Conservation (phyloP, 495 filamentous ascomycete species). For the Podospora appendiculata region DNA sequence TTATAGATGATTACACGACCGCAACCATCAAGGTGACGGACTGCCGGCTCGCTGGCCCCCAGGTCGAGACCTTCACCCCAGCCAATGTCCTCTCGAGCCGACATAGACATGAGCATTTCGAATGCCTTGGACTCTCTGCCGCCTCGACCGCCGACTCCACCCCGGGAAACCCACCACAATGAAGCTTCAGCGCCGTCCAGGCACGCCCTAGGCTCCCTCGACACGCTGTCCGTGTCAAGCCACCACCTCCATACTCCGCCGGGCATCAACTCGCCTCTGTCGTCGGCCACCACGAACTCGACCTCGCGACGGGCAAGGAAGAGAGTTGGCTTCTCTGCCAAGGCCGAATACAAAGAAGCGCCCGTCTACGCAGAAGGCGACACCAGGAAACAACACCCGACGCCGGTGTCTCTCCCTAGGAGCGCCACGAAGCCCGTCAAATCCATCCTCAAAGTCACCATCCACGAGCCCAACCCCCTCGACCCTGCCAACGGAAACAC, state of each 20-base stretch:
- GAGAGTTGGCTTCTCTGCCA: constrained; percentile 67
- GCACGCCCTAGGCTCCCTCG: constrained; percentile 19
- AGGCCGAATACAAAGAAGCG: constrained; percentile 62
- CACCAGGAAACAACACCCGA: constrained; percentile 24
- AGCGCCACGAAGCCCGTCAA: constrained; percentile 63
- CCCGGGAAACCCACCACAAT: constrained; percentile 39
- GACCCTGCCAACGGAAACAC: constrained; percentile 27
- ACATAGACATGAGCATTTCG: constrained; percentile 17
- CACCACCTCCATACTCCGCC: constrained; percentile 41
- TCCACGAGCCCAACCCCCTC: constrained; percentile 35
- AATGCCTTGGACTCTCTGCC: constrained; percentile 35
- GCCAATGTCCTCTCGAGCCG: constrained; percentile 41
- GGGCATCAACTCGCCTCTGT: constrained; percentile 32
- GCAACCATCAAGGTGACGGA: constrained; percentile 9
- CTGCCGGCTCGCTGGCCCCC: background rate
- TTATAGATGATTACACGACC: constrained; percentile 1
- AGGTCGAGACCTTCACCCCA: constrained; percentile 1
- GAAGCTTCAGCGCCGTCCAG: constrained; percentile 16
- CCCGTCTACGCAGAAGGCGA: constrained; percentile 39
- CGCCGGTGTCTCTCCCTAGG: constrained; percentile 44
- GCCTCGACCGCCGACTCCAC: constrained; percentile 49
- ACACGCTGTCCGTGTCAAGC: constrained; percentile 11
- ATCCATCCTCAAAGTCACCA: constrained; percentile 75
- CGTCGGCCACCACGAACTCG: constrained; percentile 55
- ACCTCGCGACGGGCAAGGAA: constrained; percentile 50